A percentile compares a stretch with the other conserved stretches of the same genome.
phyloP scores from a whole-genome alignment of 176 grass and related monocot genomes.

The Cocos nucifera region DNA sequence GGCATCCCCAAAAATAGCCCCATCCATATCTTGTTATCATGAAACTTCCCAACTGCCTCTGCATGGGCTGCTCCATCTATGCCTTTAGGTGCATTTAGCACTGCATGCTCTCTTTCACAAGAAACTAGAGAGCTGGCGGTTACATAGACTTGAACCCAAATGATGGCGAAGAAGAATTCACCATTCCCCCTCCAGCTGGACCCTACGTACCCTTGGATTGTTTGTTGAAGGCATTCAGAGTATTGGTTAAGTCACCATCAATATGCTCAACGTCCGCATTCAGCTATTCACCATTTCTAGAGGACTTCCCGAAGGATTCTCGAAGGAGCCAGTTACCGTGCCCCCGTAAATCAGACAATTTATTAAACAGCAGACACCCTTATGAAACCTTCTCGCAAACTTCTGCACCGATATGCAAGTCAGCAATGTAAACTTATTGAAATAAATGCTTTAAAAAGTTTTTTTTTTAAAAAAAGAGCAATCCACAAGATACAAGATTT shows the following conservation, averaged over 20 bases:
- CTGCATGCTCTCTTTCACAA: conserved; percentile 8
- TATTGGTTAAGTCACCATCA: neutral
- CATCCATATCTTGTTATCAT: conserved; percentile 9
- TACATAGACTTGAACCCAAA: neutral
- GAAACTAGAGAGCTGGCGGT: neutral
- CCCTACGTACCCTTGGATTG: neutral
- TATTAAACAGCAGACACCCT: conserved; percentile 7
- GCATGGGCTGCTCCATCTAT: conserved; percentile 3
- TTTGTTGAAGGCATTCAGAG: too few relatives aligned
- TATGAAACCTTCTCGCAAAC: conserved; percentile 9
- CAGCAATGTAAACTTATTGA: neutral
- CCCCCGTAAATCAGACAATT: conserved; percentile 6
- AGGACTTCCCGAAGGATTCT: neutral
- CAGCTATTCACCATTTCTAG: neutral
- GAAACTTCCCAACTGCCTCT: neutral
- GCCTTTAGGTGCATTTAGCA: conserved; percentile 2
- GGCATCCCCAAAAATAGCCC: conserved; percentile 11
- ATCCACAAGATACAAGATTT: neutral
- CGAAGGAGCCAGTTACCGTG: neutral
- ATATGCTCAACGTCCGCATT: neutral
- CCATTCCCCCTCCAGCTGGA: neutral
- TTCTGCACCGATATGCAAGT: neutral
- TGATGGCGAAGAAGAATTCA: neutral
- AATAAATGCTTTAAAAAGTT: neutral
- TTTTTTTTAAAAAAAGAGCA: neutral